phyloP scores from a whole-genome alignment of 2,329 filamentous ascomycete species.

The Neopestalotiopsis sp. region DNA sequence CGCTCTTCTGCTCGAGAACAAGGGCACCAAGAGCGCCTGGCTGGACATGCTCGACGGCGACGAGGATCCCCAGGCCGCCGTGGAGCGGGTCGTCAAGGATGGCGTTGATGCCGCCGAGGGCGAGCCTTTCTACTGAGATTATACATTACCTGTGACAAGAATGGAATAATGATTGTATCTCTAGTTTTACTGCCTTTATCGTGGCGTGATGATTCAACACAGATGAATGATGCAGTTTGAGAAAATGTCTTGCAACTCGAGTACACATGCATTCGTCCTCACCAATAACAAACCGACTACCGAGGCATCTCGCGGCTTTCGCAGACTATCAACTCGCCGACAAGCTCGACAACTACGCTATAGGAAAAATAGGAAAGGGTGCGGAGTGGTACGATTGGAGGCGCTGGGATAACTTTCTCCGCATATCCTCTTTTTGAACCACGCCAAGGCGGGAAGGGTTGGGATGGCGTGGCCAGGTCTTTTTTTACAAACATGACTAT shows the following conservation, averaged over 20 bases:
- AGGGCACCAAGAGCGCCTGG: conserved; percentile 55
- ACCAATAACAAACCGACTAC: not conserved
- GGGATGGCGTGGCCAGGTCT: too few species aligned
- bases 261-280: not conserved
- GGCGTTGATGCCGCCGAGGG: conserved; percentile 59
- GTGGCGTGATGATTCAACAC: too few species aligned
- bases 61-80: conserved; percentile 52
- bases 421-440: not conserved
- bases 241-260: not conserved
- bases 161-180: not conserved
- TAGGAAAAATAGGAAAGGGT: not conserved
- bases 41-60: conserved; percentile 61
- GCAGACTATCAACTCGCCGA: not conserved
- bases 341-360: not conserved
- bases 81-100: conserved; percentile 54
- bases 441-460: too few species aligned
- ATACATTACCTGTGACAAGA: not conserved
- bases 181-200: not conserved
- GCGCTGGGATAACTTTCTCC: conserved; percentile 8
- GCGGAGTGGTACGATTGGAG: not conserved
- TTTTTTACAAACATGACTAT: too few species aligned
- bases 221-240: not conserved
- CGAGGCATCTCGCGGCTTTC: not conserved
- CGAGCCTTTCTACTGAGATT: conserved; percentile 47
- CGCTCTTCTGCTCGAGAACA: conserved; percentile 58